Evolutionary conservation across 2,329 filamentous ascomycete species (phyloP).

Genomic region (Coniochaeta hoffmannii): DNA sequence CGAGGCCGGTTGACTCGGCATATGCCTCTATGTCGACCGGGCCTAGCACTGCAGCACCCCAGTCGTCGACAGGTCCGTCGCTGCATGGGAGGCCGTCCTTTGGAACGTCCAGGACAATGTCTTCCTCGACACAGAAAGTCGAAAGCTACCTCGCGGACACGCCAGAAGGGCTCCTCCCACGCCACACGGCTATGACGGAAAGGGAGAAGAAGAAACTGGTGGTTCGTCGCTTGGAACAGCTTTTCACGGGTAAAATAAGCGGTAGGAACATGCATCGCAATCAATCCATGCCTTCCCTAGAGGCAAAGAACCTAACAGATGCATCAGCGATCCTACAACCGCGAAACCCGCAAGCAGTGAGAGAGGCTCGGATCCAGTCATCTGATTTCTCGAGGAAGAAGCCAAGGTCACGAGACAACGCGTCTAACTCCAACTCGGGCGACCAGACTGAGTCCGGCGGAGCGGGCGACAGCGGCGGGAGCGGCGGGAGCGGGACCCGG

Average conservation of each 20-base stretch:
- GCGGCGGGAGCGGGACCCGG: constrained; percentile 16
- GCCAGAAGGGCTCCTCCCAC: constrained; percentile 59
- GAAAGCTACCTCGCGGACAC: constrained; percentile 67
- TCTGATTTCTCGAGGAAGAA: constrained; percentile 15
- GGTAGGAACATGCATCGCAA: constrained; percentile 27
- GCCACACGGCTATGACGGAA: constrained; percentile 56
- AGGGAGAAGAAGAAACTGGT: constrained; percentile 70
- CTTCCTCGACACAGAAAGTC: constrained; percentile 51
- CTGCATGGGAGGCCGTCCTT: neutral
- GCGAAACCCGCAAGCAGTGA: constrained; percentile 23
- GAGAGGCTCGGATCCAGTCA: constrained; percentile 42
- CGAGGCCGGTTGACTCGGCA: constrained; percentile 51
- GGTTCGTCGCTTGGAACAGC: constrained; percentile 67
- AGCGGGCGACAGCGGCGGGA: constrained; percentile 19
- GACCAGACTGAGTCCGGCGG: constrained; percentile 38
- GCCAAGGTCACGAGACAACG: constrained; percentile 32
- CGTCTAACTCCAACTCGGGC: constrained; percentile 37
- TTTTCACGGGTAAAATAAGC: constrained; percentile 66
- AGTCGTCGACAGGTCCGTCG: constrained; percentile 29
- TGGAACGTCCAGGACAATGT: constrained; percentile 22
- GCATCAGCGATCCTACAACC: constrained; percentile 4
- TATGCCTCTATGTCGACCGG: constrained; percentile 58
- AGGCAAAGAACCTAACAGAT: constrained; percentile 6
- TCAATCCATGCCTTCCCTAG: constrained; percentile 11
- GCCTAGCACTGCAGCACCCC: constrained; percentile 20